phyloP scores from a whole-genome alignment of 495 filamentous ascomycete species.

The Talaromyces nanjingensis region DNA sequence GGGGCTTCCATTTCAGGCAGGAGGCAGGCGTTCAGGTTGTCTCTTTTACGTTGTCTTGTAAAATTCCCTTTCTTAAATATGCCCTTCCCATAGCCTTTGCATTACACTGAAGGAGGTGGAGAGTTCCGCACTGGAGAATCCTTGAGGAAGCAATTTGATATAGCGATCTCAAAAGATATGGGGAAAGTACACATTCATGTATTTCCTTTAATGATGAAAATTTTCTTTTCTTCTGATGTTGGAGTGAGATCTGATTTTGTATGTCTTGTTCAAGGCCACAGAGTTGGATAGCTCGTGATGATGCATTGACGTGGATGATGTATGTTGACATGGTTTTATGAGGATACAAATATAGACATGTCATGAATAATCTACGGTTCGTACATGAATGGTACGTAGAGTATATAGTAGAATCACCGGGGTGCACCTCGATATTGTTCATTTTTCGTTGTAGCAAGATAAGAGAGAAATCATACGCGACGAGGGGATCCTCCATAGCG shows the following conservation, averaged over 20 bases:
- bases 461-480: background rate
- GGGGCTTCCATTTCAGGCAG: slow-evolving; percentile 27
- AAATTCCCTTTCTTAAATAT: slow-evolving; percentile 4
- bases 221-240: background rate
- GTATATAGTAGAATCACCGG: background rate
- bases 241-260: background rate
- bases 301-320: slow-evolving; percentile 4
- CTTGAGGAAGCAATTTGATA: background rate
- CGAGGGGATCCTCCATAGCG: background rate
- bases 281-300: background rate
- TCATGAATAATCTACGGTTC: background rate
- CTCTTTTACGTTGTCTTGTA: slow-evolving; percentile 28
- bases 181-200: background rate
- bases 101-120: background rate
- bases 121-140: background rate
- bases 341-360: slow-evolving; percentile 6
- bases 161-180: background rate
- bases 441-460: background rate
- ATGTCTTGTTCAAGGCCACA: background rate
- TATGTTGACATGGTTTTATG: slow-evolving; percentile 7
- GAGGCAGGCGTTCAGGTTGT: slow-evolving; percentile 47
- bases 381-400: background rate
- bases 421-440: background rate
- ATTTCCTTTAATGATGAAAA: background rate
- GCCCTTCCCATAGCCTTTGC: background rate